Evolutionary conservation across 1,139 yeast species (phyloP).

Genomic region (Geotrichum klebahnii): DNA sequence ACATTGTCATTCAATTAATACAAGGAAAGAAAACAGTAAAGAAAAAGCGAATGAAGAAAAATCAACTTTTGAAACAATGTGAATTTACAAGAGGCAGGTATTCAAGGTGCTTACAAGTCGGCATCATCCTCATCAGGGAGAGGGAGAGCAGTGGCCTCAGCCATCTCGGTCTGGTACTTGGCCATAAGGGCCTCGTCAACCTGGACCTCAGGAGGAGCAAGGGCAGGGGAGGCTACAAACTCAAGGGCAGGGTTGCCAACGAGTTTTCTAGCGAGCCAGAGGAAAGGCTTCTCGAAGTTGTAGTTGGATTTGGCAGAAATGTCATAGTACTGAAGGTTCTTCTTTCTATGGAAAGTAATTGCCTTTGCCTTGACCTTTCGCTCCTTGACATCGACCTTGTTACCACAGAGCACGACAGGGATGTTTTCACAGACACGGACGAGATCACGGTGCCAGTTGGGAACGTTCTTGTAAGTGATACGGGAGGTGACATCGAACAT

Average conservation of each 20-base stretch:
- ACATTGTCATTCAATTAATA: too few relatives aligned
- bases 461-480: constrained; percentile 98
- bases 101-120: constrained; percentile 60
- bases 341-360: constrained; percentile 99
- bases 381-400: constrained; percentile 98
- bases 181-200: constrained; percentile 95
- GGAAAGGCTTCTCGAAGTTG: constrained; percentile 99
- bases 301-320: constrained; percentile 99
- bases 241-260: constrained; percentile 98
- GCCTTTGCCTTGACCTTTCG: constrained; percentile 99
- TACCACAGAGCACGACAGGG: constrained; percentile 98
- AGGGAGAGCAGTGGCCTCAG: constrained; percentile 98
- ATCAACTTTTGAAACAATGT: constrained; percentile 4
- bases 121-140: constrained; percentile 99
- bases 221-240: constrained; percentile 98
- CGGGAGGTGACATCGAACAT: constrained; percentile 99
- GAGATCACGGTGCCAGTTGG: constrained; percentile 98
- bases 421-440: constrained; percentile 99
- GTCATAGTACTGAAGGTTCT: constrained; percentile 98
- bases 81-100: neutral
- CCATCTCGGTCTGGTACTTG: constrained; percentile 99
- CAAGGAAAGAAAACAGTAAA: neutral
- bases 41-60: neutral
- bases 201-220: constrained; percentile 99
- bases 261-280: constrained; percentile 99